Conservation (phyloP, 139 green algal species). For the Haematococcus sp. region DNA sequence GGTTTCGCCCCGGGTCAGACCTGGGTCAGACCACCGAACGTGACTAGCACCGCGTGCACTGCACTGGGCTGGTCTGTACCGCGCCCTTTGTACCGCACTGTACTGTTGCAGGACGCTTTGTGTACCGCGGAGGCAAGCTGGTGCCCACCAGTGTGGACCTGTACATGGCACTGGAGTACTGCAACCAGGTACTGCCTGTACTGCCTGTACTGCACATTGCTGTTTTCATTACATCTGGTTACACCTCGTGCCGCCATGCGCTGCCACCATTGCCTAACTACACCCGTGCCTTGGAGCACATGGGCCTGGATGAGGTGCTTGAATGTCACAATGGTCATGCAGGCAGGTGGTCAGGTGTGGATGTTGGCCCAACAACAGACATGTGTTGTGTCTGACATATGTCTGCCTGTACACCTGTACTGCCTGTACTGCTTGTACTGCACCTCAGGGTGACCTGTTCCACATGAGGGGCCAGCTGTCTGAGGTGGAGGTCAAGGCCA, state of each 20-base stretch:
- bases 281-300: no score
- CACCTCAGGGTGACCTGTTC: slow-evolving; percentile 59
- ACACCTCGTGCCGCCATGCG: no score
- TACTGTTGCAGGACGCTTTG: slow-evolving; percentile 41
- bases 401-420: no score
- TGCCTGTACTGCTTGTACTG: not conserved
- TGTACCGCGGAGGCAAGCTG: slow-evolving; percentile 61
- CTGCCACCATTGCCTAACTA: no score
- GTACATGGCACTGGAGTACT: slow-evolving; percentile 84
- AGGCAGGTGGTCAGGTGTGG: no score
- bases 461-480: slow-evolving; percentile 53
- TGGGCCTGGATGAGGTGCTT: no score
- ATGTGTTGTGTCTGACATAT: no score
- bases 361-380: no score
- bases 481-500: slow-evolving; percentile 51
- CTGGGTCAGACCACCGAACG: no score
- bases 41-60: no score
- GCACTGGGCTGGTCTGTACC: not conserved
- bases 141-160: slow-evolving; percentile 70
- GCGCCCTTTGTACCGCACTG: not conserved
- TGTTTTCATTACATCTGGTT: not conserved
- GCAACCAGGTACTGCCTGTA: slow-evolving; percentile 23
- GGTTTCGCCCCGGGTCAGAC: no score
- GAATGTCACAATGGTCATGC: no score
- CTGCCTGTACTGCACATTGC: not conserved